phyloP scores from a whole-genome alignment of 805 yeast species.

The Candida xiaguanensis region DNA sequence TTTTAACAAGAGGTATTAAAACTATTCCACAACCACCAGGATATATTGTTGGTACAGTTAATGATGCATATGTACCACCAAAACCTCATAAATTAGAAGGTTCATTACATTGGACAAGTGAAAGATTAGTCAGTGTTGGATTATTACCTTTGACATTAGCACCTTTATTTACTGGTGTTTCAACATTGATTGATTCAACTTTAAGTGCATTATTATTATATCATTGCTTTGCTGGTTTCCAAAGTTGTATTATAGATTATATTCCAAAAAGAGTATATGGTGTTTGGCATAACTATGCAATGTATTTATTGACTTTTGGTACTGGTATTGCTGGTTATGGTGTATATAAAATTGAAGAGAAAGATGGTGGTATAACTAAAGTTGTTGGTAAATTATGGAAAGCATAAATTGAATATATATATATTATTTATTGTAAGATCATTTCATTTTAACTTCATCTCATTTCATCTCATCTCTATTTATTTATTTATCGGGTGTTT shows the following conservation, averaged over 20 bases:
- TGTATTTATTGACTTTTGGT: constrained; percentile 59
- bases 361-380: constrained; percentile 60
- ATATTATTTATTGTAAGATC: constrained; percentile 10
- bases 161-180: constrained; percentile 55
- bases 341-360: constrained; percentile 62
- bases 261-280: constrained; percentile 76
- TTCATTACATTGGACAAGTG: constrained; percentile 71
- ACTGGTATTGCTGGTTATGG: constrained; percentile 68
- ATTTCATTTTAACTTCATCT: no score
- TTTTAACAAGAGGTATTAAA: constrained; percentile 34
- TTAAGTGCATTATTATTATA: constrained; percentile 53
- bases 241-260: constrained; percentile 74
- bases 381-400: constrained; percentile 38
- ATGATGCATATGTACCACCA: constrained; percentile 67
- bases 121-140: constrained; percentile 56
- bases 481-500: constrained; percentile 9
- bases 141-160: constrained; percentile 61
- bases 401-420: constrained; percentile 21
- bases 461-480: no score
- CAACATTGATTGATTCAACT: constrained; percentile 54
- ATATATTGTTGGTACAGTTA: constrained; percentile 63
- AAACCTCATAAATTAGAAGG: constrained; percentile 56
- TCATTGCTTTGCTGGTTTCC: constrained; percentile 71
- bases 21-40: constrained; percentile 72
- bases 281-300: constrained; percentile 55